These are phyloP conservation scores for Amauroascus niger DNA, from an alignment of 2,329 filamentous ascomycete species.

Conservation along the genomic window DNA sequence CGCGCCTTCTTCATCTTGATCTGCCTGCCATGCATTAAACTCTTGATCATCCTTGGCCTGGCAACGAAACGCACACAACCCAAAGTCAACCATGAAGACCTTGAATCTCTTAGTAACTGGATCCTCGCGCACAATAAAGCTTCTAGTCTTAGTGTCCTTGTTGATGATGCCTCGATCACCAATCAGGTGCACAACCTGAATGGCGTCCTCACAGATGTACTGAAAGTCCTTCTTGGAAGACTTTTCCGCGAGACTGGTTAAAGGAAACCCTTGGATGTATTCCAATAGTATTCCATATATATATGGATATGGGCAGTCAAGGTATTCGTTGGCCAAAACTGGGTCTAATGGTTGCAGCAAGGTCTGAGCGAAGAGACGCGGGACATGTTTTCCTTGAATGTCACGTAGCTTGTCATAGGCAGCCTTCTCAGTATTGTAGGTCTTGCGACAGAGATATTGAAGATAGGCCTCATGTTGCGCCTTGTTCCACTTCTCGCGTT, in stretches of 20 bases:
- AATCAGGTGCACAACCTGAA: conserved; percentile 16
- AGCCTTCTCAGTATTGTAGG: conserved; percentile 12
- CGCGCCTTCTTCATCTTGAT: conserved; percentile 19
- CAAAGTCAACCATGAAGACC: conserved; percentile 17
- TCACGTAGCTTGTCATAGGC: conserved; percentile 16
- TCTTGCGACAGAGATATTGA: no score
- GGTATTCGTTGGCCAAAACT: no score
- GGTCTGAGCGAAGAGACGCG: conserved; percentile 14
- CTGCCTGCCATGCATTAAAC: conserved; percentile 15
- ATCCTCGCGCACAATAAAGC: conserved; percentile 14
- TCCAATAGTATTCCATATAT: conserved; percentile 19
- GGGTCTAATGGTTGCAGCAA: no score
- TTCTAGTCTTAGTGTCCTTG: conserved; percentile 19
- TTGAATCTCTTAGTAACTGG: conserved; percentile 3
- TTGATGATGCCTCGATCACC: conserved; percentile 18
- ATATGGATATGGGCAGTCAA: no score
- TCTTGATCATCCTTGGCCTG: conserved; percentile 15
- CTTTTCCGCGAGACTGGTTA: conserved; percentile 14
- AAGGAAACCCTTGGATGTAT: conserved; percentile 15
- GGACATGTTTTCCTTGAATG: conserved; percentile 18
- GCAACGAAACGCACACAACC: conserved; percentile 15
- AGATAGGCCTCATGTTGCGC: no score
- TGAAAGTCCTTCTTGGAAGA: conserved; percentile 16
- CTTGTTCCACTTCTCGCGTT: no score
- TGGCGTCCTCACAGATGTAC: conserved; percentile 20